Base-by-base conservation (phyloP, 2,329 filamentous ascomycete genomes). In the Epichloe coenophiala region DNA sequence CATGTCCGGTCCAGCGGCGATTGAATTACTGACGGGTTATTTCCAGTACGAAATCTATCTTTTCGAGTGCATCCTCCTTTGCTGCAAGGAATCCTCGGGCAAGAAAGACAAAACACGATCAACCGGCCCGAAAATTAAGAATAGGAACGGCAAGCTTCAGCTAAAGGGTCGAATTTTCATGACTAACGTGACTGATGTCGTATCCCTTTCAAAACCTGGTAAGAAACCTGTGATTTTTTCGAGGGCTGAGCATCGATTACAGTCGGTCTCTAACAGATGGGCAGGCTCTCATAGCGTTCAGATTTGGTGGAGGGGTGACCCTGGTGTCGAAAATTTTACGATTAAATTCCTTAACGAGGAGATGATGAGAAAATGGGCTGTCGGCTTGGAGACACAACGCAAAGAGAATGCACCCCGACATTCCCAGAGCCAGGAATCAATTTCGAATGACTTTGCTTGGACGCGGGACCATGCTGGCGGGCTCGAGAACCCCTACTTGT, bases 291-390 rank as follows among this genome's bases (percentile, higher is more conserved):
- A 97, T 64, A 91, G 87, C 2, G 87, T 96, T 54, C 91, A 97
- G 63, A 97, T 98, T 51, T 96, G 90, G 76, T 98, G 93, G 93
- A 97, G 93, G 68, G 91, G 91, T 36, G 91, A 97, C 57, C 88
- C 90, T 0, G 88, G 88, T 4, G 88, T 96, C 35, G 91, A 98
- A 64, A 95, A 94, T 62, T 97, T 98, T 65, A 83, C 91, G 60
- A 95, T 98, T 63, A 87, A 88, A 58, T 97, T 96, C 66, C 77
- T 80, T 47, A 93, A 91, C 54, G 93, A 98, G 65, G 89, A 95
- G 58, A 81, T 77, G 13, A 89, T 97, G 83, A 90, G 85, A 67
- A 95, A 91, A 63, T 98, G 93, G 93, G 84, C 86, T 31, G 73
- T 74, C 8, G 82, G 87, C 40, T 80, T 96, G 27, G 86, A 95